phyloP scores from a whole-genome alignment of 345 rosid species.

The Nephelium lappaceum region DNA sequence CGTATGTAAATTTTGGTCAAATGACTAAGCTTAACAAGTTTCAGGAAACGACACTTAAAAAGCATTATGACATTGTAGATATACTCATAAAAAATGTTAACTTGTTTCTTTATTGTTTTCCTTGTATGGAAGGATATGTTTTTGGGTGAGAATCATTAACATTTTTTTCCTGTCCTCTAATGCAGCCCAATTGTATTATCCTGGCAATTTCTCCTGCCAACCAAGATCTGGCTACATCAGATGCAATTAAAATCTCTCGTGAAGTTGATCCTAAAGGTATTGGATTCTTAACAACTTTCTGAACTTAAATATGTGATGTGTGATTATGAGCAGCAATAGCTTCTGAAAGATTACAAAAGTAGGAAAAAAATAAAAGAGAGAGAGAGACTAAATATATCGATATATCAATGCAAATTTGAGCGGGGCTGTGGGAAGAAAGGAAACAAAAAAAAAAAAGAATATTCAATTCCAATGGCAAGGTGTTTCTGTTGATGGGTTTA shows the following conservation, averaged over 20 bases:
- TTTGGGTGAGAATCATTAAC: not conserved
- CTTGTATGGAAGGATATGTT: not conserved
- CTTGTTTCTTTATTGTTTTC: not conserved
- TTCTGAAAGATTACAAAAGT: conserved; percentile 1
- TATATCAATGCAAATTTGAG: not conserved
- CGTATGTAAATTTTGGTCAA: conserved; percentile 1
- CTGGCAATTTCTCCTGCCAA: conserved; percentile 98
- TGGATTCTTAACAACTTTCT: conserved; percentile 16
- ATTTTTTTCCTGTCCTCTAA: conserved; percentile 22
- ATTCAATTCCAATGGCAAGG: not conserved
- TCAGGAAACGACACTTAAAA: not conserved
- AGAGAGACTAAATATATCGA: not conserved
- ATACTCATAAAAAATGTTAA: not conserved
- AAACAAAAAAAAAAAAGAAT: not conserved
- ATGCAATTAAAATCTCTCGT: conserved; percentile 95
- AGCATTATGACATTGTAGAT: not conserved
- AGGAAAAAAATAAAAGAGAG: not conserved
- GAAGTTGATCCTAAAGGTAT: conserved; percentile 96
- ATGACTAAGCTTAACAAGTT: not conserved
- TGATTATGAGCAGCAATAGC: not conserved
- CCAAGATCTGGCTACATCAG: conserved; percentile 99
- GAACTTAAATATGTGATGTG: not conserved
- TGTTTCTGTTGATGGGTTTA: not conserved
- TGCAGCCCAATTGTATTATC: conserved; percentile 93
- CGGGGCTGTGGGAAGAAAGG: not conserved